Percentiles rank a stretch among this genome's conserved stretches.
Conservation (phyloP, 768 basidiomycete species). For the Neoboletus brunneissimus region DNA sequence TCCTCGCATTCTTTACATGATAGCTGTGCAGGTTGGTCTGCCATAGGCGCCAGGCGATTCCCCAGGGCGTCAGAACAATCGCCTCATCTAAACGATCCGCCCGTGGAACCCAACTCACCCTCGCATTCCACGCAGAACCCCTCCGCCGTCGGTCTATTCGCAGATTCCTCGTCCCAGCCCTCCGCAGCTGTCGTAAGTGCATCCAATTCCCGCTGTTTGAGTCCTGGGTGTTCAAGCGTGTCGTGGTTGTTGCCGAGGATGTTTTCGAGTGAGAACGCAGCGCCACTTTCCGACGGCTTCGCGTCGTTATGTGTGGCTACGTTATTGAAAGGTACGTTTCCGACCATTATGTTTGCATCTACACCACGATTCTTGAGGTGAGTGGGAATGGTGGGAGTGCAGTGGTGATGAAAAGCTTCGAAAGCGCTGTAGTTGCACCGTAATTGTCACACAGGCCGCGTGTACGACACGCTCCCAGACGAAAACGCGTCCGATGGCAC, state of each 20-base stretch:
- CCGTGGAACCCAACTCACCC: slow-evolving; percentile 43
- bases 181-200: slow-evolving; percentile 37
- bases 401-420: slow-evolving; percentile 9
- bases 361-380: not conserved
- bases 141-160: slow-evolving; percentile 44
- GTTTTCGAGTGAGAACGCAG: slow-evolving; percentile 59
- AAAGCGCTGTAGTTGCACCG: slow-evolving; percentile 4
- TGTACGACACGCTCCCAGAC: slow-evolving; percentile 16
- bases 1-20: slow-evolving; percentile 71
- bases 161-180: slow-evolving; percentile 70
- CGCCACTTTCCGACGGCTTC: slow-evolving; percentile 6
- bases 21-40: slow-evolving; percentile 82
- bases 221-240: slow-evolving; percentile 51
- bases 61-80: slow-evolving; percentile 1
- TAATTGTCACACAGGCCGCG: slow-evolving; percentile 25
- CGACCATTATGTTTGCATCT: slow-evolving; percentile 23
- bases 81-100: not conserved
- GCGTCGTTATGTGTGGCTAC: slow-evolving; percentile 10
- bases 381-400: slow-evolving; percentile 7
- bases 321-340: slow-evolving; percentile 16
- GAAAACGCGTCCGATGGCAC: not conserved
- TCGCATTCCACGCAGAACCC: slow-evolving; percentile 85
- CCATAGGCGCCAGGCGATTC: not conserved
- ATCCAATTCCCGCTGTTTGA: slow-evolving; percentile 34
- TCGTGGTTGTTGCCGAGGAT: slow-evolving; percentile 68